These are phyloP conservation scores for Sparassis latifolia DNA, from an alignment of 1,284 basidiomycete species.

Conservation along the genomic window DNA sequence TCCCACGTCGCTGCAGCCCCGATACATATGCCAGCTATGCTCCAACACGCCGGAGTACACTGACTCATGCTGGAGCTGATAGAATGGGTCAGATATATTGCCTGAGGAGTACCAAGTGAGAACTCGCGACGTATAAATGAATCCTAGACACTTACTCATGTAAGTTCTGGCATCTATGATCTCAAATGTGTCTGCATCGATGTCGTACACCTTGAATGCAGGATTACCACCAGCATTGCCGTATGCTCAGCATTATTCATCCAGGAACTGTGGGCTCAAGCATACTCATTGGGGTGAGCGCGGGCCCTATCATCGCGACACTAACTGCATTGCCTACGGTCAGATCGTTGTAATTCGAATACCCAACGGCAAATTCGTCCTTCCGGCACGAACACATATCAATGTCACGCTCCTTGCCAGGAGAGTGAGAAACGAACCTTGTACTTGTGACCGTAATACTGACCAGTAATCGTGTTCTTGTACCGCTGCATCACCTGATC, in stretches of 20 bases:
- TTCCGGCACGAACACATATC: constrained; percentile 2
- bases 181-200: constrained; percentile 48
- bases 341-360: constrained; percentile 45
- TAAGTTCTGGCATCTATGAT: constrained; percentile 42
- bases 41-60: neutral
- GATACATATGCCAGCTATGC: constrained; percentile 1
- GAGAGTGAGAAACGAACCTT: constrained; percentile 11
- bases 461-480: constrained; percentile 47
- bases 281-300: constrained; percentile 49
- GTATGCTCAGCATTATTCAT: neutral
- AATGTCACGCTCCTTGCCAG: neutral
- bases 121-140: neutral
- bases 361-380: constrained; percentile 55
- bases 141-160: constrained; percentile 25
- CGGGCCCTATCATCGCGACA: constrained; percentile 43
- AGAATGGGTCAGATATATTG: constrained; percentile 31
- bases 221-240: constrained; percentile 37
- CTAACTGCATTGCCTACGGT: constrained; percentile 43
- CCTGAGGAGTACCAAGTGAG: constrained; percentile 17
- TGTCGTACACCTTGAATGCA: constrained; percentile 46
- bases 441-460: constrained; percentile 44
- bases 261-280: neutral
- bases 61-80: constrained; percentile 29
- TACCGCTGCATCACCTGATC: constrained; percentile 54
- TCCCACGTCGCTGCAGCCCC: constrained; percentile 39